Percentiles rank a stretch among this genome's conserved stretches.
These are phyloP conservation scores for Talaromyces pinophilus DNA, from an alignment of 2,329 filamentous ascomycete genomes.

Conservation along the genomic window DNA sequence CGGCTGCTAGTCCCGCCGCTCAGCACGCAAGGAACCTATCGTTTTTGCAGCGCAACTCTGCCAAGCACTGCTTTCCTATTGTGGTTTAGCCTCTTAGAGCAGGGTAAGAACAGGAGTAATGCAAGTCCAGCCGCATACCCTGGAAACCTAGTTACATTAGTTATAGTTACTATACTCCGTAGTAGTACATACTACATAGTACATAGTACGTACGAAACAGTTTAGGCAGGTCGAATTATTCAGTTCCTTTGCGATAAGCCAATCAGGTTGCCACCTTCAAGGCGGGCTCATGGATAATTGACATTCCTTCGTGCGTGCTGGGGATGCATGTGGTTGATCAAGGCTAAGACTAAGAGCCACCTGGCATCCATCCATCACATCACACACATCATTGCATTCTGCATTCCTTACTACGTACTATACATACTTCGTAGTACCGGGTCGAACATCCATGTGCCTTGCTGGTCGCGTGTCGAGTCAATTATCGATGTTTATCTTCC, in stretches of 20 bases:
- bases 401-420: background rate
- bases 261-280: background rate
- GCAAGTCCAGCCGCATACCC: background rate
- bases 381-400: background rate
- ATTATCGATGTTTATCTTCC: background rate
- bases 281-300: background rate
- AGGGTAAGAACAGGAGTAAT: background rate
- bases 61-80: constrained; percentile 12
- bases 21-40: constrained; percentile 2
- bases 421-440: background rate
- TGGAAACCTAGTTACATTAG: background rate
- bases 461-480: constrained; percentile 12
- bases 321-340: constrained; percentile 1
- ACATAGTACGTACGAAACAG: too few relatives aligned
- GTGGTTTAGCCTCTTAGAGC: background rate
- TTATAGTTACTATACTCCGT: too few relatives aligned
- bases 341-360: background rate
- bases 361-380: constrained; percentile 2
- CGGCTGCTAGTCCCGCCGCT: background rate
- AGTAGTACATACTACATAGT: too few relatives aligned
- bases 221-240: background rate
- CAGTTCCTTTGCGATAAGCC: background rate
- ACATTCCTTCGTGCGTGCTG: background rate
- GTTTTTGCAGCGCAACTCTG: background rate
- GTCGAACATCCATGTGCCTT: constrained; percentile 10